Conservation (phyloP, 1,139 yeast genomes). For the Candida anutae region DNA sequence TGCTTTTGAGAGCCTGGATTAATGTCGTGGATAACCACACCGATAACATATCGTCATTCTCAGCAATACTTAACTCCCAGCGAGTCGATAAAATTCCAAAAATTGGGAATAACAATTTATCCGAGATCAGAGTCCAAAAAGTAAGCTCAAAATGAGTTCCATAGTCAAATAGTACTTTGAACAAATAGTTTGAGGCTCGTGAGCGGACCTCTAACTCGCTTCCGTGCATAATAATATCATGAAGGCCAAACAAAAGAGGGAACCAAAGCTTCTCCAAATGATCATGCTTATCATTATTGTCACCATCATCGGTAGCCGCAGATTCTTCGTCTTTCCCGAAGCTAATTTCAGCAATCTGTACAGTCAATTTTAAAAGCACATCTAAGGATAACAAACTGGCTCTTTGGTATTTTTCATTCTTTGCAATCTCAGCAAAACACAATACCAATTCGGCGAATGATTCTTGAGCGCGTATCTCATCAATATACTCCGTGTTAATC, state of each 20-base stretch:
- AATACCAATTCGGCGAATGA: conserved; percentile 67
- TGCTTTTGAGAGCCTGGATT: conserved; percentile 87
- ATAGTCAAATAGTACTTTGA: conserved; percentile 70
- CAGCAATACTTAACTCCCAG: conserved; percentile 63
- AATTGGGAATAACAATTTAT: conserved; percentile 78
- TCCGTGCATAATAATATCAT: conserved; percentile 86
- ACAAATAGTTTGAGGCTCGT: conserved; percentile 73
- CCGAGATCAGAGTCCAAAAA: conserved; percentile 81
- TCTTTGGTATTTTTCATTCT: conserved; percentile 77
- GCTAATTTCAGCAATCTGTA: conserved; percentile 43
- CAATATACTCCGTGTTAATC: conserved; percentile 56
- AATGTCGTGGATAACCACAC: conserved; percentile 96
- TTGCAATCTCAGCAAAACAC: conserved; percentile 75
- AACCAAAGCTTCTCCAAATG: conserved; percentile 53
- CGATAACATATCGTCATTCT: conserved; percentile 68
- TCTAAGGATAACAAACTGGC: conserved; percentile 75
- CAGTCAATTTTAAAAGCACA: conserved; percentile 58
- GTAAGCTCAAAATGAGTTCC: conserved; percentile 67
- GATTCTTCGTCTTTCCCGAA: conserved; percentile 14
- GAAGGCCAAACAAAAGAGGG: conserved; percentile 78
- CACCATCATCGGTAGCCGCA: conserved; percentile 6
- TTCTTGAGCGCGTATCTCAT: conserved; percentile 62
- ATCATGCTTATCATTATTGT: conserved; percentile 21
- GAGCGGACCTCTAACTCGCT: conserved; percentile 93
- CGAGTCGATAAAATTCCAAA: conserved; percentile 72